Base-by-base conservation (phyloP, 768 basidiomycete species). In the Termitomyces sp. region DNA sequence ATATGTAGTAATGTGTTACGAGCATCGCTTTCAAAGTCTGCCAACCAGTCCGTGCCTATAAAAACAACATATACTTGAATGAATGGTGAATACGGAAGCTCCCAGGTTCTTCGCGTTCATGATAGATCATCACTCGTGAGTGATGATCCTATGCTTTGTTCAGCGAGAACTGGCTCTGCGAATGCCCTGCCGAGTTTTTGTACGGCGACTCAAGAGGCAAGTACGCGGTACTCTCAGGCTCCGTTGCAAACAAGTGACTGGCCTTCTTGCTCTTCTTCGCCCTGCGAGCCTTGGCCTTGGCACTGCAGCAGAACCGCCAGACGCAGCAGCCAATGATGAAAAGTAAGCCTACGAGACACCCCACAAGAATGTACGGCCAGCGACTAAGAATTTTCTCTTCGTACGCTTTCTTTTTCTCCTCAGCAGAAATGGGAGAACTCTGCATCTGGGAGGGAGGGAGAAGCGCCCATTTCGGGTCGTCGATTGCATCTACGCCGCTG, bases 351-450 rank as follows among this genome's bases (percentile, higher is more conserved):
- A 77, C 68, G 28, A 90, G 71, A 59, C 82, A 81, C 38, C 85
- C 88, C 9, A 74, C 59, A 44, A 86, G 76, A 65, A 88, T 87
- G 65, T 86, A 87, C 3, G 84, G 87, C 89, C 85, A 90, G 57
- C 77, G 85, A 64, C 83, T 86, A 63, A 85, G 77, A 40, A 84
- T 73, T 73, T 77, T 72, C 67, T 84, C 85, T 64, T 83, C 79
- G 61, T 83, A 81, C 57, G 75, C 73, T 52, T 84, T 78, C 72
- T 88, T 87, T 72, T 86, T 85, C 68, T 87, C 86, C 55, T 74
- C 76, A 1, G 61, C 75, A n/a, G 75, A 78, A 43, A 87, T 75
- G 3, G 87, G 88, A 0, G 87, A 89, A 59, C 79, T 76, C 57
- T 82, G 78, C 70, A 75, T 71, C 63, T 89, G 75, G 8, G 74